Base-by-base conservation (phyloP, 139 green algal genomes). In the Micractinium sp. region DNA sequence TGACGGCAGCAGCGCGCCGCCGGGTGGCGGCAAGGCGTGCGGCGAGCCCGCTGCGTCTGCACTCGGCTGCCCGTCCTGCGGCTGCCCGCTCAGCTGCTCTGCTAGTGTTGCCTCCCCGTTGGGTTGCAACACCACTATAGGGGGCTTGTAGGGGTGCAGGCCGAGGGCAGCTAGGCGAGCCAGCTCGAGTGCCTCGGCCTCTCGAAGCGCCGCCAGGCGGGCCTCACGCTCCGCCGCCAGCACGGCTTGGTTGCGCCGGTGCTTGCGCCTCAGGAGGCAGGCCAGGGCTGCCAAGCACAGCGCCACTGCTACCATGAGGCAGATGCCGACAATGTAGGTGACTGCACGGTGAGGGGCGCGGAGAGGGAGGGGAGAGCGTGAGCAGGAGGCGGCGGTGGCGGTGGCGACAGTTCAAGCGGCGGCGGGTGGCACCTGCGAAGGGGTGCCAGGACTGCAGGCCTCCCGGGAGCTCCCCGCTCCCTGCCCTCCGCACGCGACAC, bases 41-140 rank as follows among this genome's bases (percentile, higher is more conserved):
- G 47, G 47, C 47, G 5, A 9, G 7, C 47, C 47, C 47, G 47
- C 47, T 56, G 47, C 47, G 7, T 5, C 47, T 56, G 47, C 47
- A 56, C 7, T 56, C 47, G 9, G 47, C 47, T 56, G 47, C 47
- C 5, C 5, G 9, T 56, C 47, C 47, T 56, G 47, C 47, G 3
- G 63, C 63, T 71, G 63, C 12, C 63, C 18, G 63, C 63, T 25
- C 27, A 85, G 56, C 60, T 75, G 19, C n/a, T 41, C 81, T 16
- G 81, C 81, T 31, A 86, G 81, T 14, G 56, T 86, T 60, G 67
- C 67, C 31, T 86, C 81, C 7, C 81, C 81, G 20, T 86, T 38
- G 33, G 81, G 81, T n/a, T 86, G 81, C 60, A 86, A 18, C 27
- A 86, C 67, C n/a, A 86, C 56, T 22, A 86, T 33, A 19, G 81